Percentiles rank a stretch among this genome's conserved stretches.
These are phyloP conservation scores for Loxodes magnus DNA, from an alignment of 73 alveolate genomes.

Conservation along the genomic window DNA sequence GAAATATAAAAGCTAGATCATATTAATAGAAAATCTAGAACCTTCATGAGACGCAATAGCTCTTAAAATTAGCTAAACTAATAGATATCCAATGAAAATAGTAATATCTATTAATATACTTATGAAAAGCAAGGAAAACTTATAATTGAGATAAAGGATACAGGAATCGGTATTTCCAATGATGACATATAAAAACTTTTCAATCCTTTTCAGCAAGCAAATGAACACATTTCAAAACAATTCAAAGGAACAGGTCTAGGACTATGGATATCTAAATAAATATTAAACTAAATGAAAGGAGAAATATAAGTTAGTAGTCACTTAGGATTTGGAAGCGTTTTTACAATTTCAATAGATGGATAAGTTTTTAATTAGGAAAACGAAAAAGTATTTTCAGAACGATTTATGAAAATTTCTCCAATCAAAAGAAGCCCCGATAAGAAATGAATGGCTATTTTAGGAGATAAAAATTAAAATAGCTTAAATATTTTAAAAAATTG, in stretches of 20 bases:
- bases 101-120: not conserved
- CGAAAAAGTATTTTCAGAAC: no score
- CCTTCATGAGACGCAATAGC: not conserved
- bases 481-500: no score
- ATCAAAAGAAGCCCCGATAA: no score
- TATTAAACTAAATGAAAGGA: no score
- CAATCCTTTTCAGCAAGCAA: slow-evolving; percentile 12
- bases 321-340: no score
- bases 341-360: no score
- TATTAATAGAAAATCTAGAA: not conserved
- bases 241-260: slow-evolving; percentile 18
- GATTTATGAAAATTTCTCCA: no score
- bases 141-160: not conserved
- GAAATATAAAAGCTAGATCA: not conserved
- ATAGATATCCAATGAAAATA: not conserved
- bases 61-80: not conserved
- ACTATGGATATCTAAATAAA: slow-evolving; percentile 14
- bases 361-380: no score
- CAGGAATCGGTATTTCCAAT: slow-evolving; percentile 17
- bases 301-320: no score
- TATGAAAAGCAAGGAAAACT: not conserved
- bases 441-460: no score
- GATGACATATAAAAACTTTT: slow-evolving; percentile 5
- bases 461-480: no score
- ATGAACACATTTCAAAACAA: slow-evolving; percentile 10